These are phyloP conservation scores for Phlebiopsis flavidoalba DNA, from an alignment of 768 basidiomycete genomes.

Conservation along the genomic window DNA sequence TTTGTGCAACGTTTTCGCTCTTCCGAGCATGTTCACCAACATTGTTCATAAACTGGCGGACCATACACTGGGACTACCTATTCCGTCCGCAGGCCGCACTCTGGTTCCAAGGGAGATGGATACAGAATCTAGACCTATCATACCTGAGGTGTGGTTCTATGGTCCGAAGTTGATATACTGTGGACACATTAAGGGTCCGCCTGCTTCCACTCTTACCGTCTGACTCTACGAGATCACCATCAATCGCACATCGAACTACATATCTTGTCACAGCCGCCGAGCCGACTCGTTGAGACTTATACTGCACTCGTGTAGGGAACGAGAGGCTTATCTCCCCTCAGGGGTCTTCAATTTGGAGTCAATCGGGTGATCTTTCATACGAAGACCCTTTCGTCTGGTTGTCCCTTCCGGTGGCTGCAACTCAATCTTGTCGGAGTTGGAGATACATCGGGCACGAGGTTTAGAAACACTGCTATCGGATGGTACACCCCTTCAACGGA, in stretches of 20 bases:
- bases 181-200: slow-evolving; percentile 60
- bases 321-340: slow-evolving; percentile 44
- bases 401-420: slow-evolving; percentile 53
- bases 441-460: slow-evolving; percentile 56
- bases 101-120: slow-evolving; percentile 86
- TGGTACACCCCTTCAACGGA: slow-evolving; percentile 35
- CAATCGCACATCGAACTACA: too few relatives aligned
- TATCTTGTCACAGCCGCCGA: too few relatives aligned
- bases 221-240: slow-evolving; percentile 48
- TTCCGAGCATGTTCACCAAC: slow-evolving; percentile 55
- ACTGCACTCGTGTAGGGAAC: slow-evolving; percentile 44
- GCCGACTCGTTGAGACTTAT: slow-evolving; percentile 50
- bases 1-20: slow-evolving; percentile 37
- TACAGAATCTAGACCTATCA: slow-evolving; percentile 71
- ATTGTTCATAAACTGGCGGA: slow-evolving; percentile 60
- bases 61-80: slow-evolving; percentile 81
- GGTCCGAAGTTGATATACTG: slow-evolving; percentile 42
- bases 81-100: slow-evolving; percentile 83
- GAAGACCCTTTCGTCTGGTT: slow-evolving; percentile 47
- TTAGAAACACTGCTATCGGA: slow-evolving; percentile 34
- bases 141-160: slow-evolving; percentile 37
- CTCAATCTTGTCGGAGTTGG: slow-evolving; percentile 56
- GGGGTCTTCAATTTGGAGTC: slow-evolving; percentile 46
- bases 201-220: slow-evolving; percentile 69
- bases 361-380: slow-evolving; percentile 8